Evolutionary conservation across 1,284 basidiomycete species (phyloP), one percentile per base, ranked within the genome.

Genomic region (Leccinum griseonigrum): DNA sequence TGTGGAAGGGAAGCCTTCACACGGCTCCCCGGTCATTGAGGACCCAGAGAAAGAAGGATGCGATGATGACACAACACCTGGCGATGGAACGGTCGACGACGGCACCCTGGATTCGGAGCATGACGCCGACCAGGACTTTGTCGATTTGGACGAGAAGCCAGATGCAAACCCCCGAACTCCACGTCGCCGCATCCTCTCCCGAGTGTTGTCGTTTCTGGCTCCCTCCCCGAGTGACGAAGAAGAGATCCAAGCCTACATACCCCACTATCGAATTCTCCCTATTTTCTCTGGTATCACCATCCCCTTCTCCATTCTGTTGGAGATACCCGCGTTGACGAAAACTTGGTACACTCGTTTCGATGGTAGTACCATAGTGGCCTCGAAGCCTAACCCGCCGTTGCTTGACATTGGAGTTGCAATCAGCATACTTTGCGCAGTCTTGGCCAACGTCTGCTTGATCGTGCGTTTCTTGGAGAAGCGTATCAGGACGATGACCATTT

Each of bases 261-360:
- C 81, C 18, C 74, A 77, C 55, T 86, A 87, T 67, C 85, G 87
- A 14, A 75, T 74, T 61, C 76, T 84, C 4, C 91, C 90, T 0
- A 87, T 92, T 58, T 63, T 92, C 22, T 85, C 86, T 9, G 91
- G 91, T 8, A 77, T 91, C 16, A 69, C 88, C 36, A 85, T 92
- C 18, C 91, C 91, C 0, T 91, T 94, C 68, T 83, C 85, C 14
- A 91, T 95, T 62, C 79, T 95, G 18, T 80, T 95, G 31, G 91
- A 91, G 69, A 90, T 94, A 52, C 91, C 91, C 0, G 88, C 88
- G 14, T 72, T 92, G 26, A 92, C 90, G 0, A 85, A 79, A 60
- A 75, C 75, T 46, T 91, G 90, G 90, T 90, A 90, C 68, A 81
- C 88, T 58, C 79, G 78, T 32, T 88, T 83, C 0, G 74, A 79